These are phyloP conservation scores for Sugiyamaella novakii DNA, from an alignment of 1,139 yeast species.

Conservation along the genomic window DNA sequence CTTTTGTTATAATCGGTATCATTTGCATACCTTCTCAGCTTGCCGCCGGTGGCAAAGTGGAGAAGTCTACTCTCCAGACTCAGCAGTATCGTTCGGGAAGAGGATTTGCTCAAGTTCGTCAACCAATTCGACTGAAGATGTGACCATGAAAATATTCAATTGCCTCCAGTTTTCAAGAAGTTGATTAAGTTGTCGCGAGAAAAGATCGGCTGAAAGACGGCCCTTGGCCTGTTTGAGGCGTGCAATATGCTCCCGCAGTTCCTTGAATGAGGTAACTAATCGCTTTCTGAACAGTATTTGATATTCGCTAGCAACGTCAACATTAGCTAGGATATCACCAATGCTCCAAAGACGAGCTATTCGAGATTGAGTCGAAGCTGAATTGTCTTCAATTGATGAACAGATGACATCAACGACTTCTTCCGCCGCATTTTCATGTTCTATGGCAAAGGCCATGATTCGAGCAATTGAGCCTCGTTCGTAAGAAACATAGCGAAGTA, in stretches of 20 bases:
- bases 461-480: conserved; percentile 39
- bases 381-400: conserved; percentile 25
- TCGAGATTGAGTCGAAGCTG: conserved; percentile 21
- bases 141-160: conserved; percentile 2
- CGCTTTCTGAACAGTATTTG: conserved; percentile 17
- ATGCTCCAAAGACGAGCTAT: conserved; percentile 36
- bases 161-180: conserved; percentile 17
- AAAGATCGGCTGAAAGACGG: conserved; percentile 25
- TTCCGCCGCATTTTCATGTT: conserved; percentile 31
- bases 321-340: conserved; percentile 37
- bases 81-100: too few species aligned
- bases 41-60: too few species aligned
- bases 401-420: conserved; percentile 34
- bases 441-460: conserved; percentile 38
- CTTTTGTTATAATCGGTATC: too few species aligned
- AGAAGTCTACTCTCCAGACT: too few species aligned
- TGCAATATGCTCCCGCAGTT: conserved; percentile 8
- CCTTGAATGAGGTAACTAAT: conserved; percentile 18
- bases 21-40: too few species aligned
- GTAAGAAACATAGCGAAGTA: conserved; percentile 33
- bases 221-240: conserved; percentile 14
- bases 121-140: conserved; percentile 1
- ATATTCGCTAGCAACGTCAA: conserved; percentile 21
- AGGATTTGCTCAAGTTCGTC: neutral
- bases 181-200: conserved; percentile 22